These are phyloP conservation scores for Darksidea phi DNA, from an alignment of 495 filamentous ascomycete species.

Conservation along the genomic window DNA sequence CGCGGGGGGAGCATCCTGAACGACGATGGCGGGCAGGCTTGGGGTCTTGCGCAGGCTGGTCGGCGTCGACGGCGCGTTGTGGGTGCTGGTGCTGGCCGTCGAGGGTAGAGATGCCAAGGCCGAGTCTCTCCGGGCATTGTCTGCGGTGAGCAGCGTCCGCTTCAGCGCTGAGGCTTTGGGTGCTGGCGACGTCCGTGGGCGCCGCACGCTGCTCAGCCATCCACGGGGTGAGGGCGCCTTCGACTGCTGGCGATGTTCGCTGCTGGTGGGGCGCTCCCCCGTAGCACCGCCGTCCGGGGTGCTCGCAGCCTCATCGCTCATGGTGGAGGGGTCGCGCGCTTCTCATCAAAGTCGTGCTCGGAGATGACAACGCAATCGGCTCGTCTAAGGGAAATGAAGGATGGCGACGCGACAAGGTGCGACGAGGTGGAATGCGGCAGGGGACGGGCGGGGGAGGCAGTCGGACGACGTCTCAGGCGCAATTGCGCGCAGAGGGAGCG, in stretches of 20 bases:
- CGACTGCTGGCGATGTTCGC: conserved; percentile 8
- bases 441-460: neutral
- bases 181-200: conserved; percentile 31
- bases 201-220: conserved; percentile 35
- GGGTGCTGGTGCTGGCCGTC: conserved; percentile 49
- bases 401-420: neutral
- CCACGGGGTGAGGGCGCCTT: conserved; percentile 21
- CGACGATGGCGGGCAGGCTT: conserved; percentile 44
- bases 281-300: conserved; percentile 9
- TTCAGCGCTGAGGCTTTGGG: conserved; percentile 30
- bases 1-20: conserved; percentile 33
- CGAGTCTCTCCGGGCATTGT: conserved; percentile 53
- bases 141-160: conserved; percentile 25
- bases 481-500: conserved; percentile 8
- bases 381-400: conserved; percentile 23
- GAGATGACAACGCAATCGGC: conserved; percentile 19
- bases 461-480: neutral
- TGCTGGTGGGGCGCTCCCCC: conserved; percentile 3
- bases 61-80: conserved; percentile 39
- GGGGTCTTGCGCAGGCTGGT: conserved; percentile 33
- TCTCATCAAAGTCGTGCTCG: conserved; percentile 22
- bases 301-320: conserved; percentile 28
- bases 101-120: conserved; percentile 52
- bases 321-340: conserved; percentile 21
- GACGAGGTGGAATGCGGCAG: conserved; percentile 1